Conservation (phyloP, 345 rosid genomes). For the Gossypium turneri region DNA sequence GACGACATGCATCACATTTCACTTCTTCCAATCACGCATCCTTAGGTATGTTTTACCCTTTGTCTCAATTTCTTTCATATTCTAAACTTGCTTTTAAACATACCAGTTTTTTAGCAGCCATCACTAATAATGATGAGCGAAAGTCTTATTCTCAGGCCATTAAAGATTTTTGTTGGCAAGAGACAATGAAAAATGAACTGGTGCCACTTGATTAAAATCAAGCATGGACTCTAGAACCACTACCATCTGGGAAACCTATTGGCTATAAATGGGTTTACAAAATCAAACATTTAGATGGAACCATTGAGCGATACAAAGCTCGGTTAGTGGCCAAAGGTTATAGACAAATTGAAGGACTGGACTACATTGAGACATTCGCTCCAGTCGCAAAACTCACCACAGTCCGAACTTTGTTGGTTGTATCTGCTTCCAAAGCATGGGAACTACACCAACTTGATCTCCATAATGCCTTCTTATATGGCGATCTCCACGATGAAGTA, state of each 20-base stretch:
- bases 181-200: neutral
- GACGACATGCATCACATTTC: too few relatives aligned
- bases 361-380: neutral
- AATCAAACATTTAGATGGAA: neutral
- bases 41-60: neutral
- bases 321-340: neutral
- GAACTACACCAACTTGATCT: neutral
- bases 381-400: neutral
- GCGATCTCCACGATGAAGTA: too few relatives aligned
- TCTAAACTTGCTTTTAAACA: too few relatives aligned
- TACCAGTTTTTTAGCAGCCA: neutral
- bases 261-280: too few relatives aligned
- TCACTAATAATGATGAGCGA: neutral
- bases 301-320: neutral
- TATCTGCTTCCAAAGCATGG: neutral
- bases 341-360: neutral
- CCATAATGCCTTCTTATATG: neutral
- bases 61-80: too few relatives aligned
- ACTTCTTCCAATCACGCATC: too few relatives aligned
- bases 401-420: neutral
- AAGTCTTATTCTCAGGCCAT: neutral
- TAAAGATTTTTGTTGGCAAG: neutral
- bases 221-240: too few relatives aligned
- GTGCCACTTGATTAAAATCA: neutral
- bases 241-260: neutral